Evolutionary conservation across 192 early-diverging fungal genomes (phyloP), one percentile per base, ranked within the genome.

Genomic region (Glomus cerebriforme): DNA sequence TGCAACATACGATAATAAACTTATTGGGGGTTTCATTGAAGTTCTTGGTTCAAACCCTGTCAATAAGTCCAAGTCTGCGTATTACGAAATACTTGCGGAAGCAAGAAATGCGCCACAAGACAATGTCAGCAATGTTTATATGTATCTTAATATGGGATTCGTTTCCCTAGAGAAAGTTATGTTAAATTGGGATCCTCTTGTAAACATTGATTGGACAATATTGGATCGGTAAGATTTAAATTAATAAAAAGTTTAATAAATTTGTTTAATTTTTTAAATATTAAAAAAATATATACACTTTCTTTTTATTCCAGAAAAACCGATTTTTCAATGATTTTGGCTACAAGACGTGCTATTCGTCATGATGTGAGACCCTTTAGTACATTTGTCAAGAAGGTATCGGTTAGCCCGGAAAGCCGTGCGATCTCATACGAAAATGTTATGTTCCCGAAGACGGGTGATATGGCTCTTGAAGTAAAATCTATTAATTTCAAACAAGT

Each of bases 331-430:
- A 60, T 85, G 15, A 73, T 45, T 26, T 27, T 87, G 9, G 31
- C 64, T 13, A 76, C 78, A 6, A 63, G 83, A 54, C 66, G 80
- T 35, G 17, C 26, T 32, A 63, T 79, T 10, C 83, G 83, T 13
- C 54, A 62, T 13, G 84, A 85, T 63, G 79, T 87, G 7, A 85
- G 83, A 58, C 86, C 86, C 2, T 87, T 83, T 27, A 72, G 59
- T 19, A 85, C 83, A 3, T 87, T 87, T 76, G 82, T 83, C 26
- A 85, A 85, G 58, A 87, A 85, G n/a, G 45, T 80, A 1, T 73
- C 84, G 15, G 79, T 85, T 12, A 83, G 58, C 22, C 81, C 78
- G 2, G 37, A 47, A 1, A 75, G 19, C 6, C 22, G 60, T 22
- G 17, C 78, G 6, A 83, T 87, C 22, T 80, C 83, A 4, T 87